These are phyloP conservation scores for Stachybotrys chartarum DNA, from an alignment of 2,329 filamentous ascomycete species.

Conservation along the genomic window DNA sequence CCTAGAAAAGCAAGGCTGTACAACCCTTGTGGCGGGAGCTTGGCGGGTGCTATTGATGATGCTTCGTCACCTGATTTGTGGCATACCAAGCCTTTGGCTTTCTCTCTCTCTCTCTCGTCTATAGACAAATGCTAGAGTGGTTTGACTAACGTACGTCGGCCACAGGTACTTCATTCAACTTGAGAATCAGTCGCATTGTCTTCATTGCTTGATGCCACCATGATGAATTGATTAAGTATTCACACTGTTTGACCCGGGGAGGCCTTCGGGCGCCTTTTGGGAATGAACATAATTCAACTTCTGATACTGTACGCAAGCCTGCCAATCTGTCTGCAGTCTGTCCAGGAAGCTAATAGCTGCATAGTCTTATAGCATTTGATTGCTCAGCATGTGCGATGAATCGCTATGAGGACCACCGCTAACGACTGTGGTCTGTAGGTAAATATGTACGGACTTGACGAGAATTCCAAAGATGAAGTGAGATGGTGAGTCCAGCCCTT, in stretches of 20 bases:
- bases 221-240: slow-evolving; percentile 49
- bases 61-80: slow-evolving; percentile 59
- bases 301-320: slow-evolving; percentile 28
- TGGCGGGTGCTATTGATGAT: slow-evolving; percentile 53
- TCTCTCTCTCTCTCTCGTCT: not conserved
- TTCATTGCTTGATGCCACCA: slow-evolving; percentile 7
- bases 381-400: not conserved
- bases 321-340: not conserved
- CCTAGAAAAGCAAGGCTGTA: slow-evolving; percentile 50
- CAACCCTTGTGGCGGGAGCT: slow-evolving; percentile 50
- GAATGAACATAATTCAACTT: slow-evolving; percentile 49
- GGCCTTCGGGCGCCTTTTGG: slow-evolving; percentile 26
- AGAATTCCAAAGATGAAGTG: not conserved
- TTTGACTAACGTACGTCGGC: slow-evolving; percentile 3
- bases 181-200: not conserved
- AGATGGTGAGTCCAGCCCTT: not conserved
- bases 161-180: slow-evolving; percentile 23
- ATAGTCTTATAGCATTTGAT: not conserved
- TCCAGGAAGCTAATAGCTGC: not conserved
- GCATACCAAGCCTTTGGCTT: slow-evolving; percentile 5
- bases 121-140: not conserved
- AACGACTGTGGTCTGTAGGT: not conserved
- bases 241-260: slow-evolving; percentile 50
- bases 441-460: not conserved
- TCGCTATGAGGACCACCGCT: not conserved